Conservation (phyloP, 2,329 filamentous ascomycete genomes). For the Calcarisporium arbuscula region DNA sequence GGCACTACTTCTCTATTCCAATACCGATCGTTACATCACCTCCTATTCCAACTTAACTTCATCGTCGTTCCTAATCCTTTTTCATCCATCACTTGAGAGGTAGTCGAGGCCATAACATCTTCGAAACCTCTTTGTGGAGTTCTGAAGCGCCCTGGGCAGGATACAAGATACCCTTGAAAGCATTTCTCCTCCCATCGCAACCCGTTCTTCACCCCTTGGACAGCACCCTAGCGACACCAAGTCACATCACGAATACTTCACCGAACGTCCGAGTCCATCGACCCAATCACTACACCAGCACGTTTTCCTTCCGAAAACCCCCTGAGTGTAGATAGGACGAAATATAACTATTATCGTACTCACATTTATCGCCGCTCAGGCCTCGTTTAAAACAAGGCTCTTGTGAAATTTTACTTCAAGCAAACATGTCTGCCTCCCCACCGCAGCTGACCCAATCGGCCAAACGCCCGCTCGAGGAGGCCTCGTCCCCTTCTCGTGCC, state of each 20-base stretch:
- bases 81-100: slow-evolving; percentile 16
- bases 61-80: slow-evolving; percentile 26
- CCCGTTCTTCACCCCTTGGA: slow-evolving; percentile 24
- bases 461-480: slow-evolving; percentile 95
- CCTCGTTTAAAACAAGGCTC: slow-evolving; percentile 9
- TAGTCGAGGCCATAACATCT: slow-evolving; percentile 7
- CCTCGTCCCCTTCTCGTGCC: slow-evolving; percentile 85
- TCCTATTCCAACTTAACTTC: slow-evolving; percentile 24
- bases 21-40: slow-evolving; percentile 31
- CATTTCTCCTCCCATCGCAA: slow-evolving; percentile 20
- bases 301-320: slow-evolving; percentile 86
- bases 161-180: slow-evolving; percentile 18
- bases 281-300: slow-evolving; percentile 67
- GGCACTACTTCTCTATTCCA: slow-evolving; percentile 29
- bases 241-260: slow-evolving; percentile 34
- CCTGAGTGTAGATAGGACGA: slow-evolving; percentile 75
- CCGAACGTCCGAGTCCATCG: slow-evolving; percentile 36
- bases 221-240: slow-evolving; percentile 28
- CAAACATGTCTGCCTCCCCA: slow-evolving; percentile 68
- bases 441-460: slow-evolving; percentile 60
- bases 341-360: too few relatives aligned
- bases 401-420: slow-evolving; percentile 18
- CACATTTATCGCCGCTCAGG: slow-evolving; percentile 3
- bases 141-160: slow-evolving; percentile 23
- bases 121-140: slow-evolving; percentile 19